These are phyloP conservation scores for Xylaria curta DNA, from an alignment of 495 filamentous ascomycete species.

Conservation along the genomic window DNA sequence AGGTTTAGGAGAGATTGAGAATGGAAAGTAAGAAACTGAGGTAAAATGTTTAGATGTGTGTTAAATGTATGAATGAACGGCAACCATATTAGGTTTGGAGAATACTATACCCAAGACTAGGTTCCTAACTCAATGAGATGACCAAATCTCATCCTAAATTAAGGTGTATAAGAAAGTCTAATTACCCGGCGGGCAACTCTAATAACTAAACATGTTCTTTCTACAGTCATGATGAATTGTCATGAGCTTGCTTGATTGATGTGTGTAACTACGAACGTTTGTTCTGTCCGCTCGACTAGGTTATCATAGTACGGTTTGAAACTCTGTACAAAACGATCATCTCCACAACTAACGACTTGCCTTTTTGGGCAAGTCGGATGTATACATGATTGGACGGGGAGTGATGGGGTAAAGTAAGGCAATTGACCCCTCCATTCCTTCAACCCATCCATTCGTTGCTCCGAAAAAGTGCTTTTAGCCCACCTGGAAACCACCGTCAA, in stretches of 20 bases:
- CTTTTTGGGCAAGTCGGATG: slow-evolving; percentile 14
- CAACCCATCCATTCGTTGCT: background rate
- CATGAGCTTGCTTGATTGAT: background rate
- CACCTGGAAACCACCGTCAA: background rate
- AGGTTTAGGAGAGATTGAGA: background rate
- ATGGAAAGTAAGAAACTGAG: background rate
- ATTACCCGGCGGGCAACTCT: background rate
- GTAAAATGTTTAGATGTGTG: background rate
- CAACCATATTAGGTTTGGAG: background rate
- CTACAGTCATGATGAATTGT: background rate
- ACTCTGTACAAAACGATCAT: background rate
- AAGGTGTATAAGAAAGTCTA: background rate
- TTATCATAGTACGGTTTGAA: background rate
- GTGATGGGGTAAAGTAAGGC: background rate
- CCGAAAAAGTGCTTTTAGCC: background rate
- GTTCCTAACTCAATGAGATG: background rate
- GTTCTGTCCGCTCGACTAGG: background rate
- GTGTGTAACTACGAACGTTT: background rate
- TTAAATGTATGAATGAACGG: background rate
- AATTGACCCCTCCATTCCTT: background rate
- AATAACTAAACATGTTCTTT: background rate
- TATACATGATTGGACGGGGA: slow-evolving; percentile 13
- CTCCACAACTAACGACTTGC: slow-evolving; percentile 12
- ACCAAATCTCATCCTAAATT: background rate
- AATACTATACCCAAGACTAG: background rate